These are phyloP conservation scores for Stephania japonica DNA, from an alignment of 164 flowering plant genomes.

Conservation along the genomic window DNA sequence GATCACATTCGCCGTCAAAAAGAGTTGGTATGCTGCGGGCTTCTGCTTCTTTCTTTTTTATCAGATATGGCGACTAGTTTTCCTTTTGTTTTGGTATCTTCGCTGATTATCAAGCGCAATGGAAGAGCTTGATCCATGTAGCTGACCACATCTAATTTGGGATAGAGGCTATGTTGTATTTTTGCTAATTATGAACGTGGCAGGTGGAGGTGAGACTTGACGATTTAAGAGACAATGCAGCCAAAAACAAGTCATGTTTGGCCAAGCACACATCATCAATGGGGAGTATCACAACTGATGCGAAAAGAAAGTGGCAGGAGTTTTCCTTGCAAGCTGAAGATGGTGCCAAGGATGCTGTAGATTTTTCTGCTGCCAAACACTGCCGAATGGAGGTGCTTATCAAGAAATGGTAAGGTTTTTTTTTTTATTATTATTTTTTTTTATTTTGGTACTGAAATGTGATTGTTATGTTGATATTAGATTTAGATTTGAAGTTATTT, in stretches of 20 bases:
- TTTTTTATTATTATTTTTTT: too few relatives aligned
- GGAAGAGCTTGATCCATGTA: too few relatives aligned
- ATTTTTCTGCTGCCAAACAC: conserved; percentile 83
- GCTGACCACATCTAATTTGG: too few relatives aligned
- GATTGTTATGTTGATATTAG: background rate
- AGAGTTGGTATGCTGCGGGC: conserved; percentile 55
- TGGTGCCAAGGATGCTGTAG: conserved; percentile 60
- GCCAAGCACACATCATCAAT: conserved; percentile 64
- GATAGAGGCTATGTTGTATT: too few relatives aligned
- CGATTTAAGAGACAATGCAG: conserved; percentile 46
- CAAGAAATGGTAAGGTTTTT: conserved; percentile 52
- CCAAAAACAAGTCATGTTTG: conserved; percentile 45
- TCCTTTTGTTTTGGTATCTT: background rate
- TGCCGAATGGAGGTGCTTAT: conserved; percentile 81
- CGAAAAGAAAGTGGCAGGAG: conserved; percentile 87
- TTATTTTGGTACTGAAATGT: background rate
- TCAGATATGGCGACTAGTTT: background rate
- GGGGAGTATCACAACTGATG: conserved; percentile 53
- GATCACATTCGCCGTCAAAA: conserved; percentile 60
- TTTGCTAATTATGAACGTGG: conserved; percentile 4
- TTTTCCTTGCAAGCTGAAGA: conserved; percentile 58
- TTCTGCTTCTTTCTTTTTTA: background rate
- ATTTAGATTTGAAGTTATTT: background rate
- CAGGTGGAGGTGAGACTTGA: conserved; percentile 72
- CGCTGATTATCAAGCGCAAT: conserved; percentile 3